Evolutionary conservation across 441 rosid species (phyloP).

Genomic region (Raphanus hybrid): DNA sequence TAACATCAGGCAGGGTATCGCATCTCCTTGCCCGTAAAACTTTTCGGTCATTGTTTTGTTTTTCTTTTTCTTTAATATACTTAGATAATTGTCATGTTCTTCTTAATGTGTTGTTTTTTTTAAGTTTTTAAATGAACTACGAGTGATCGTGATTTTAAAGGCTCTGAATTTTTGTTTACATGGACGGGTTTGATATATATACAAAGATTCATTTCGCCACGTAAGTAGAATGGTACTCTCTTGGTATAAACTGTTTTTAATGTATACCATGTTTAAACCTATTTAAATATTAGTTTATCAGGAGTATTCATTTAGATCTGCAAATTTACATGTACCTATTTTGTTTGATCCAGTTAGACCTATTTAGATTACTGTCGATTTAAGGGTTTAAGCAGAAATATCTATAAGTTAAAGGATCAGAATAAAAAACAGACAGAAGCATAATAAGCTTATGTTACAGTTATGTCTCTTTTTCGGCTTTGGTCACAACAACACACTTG

Average conservation of each 20-base stretch:
- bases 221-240: background rate
- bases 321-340: too few relatives aligned
- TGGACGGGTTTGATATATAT: background rate
- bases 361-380: too few relatives aligned
- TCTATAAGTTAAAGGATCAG: conserved; percentile 5
- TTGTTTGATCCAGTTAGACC: too few relatives aligned
- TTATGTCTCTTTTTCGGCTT: conserved; percentile 28
- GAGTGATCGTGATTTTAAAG: background rate
- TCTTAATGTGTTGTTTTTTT: background rate
- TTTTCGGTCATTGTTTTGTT: background rate
- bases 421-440: background rate
- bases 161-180: background rate
- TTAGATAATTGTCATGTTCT: background rate
- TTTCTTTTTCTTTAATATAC: background rate
- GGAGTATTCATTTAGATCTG: too few relatives aligned
- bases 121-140: background rate
- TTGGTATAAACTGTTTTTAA: too few relatives aligned
- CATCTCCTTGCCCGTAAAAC: conserved; percentile 4
- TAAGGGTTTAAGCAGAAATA: conserved; percentile 30
- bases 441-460: background rate
- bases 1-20: background rate
- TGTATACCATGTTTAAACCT: too few relatives aligned
- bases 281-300: too few relatives aligned
- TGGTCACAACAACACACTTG: background rate
- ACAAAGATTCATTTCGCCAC: background rate